Percentiles rank a stretch among this genome's conserved stretches.
These are phyloP conservation scores for Marasmius tenuissimus DNA, from an alignment of 1,284 basidiomycete genomes.

Conservation along the genomic window DNA sequence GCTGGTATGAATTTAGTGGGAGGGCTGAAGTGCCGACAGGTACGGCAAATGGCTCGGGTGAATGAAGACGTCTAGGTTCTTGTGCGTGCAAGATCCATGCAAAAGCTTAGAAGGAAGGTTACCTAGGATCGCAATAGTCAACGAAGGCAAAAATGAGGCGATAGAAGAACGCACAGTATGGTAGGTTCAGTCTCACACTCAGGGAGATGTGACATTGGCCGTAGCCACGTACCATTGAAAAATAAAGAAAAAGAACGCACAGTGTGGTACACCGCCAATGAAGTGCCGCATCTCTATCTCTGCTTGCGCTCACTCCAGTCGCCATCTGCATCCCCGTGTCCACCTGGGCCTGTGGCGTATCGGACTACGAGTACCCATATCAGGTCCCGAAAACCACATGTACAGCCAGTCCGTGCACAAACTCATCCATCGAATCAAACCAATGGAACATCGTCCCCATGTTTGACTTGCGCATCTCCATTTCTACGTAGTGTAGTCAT, in stretches of 20 bases:
- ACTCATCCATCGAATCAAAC: conserved; percentile 97
- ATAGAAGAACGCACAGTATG: conserved; percentile 58
- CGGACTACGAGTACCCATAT: too few relatives aligned
- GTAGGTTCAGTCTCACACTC: too few relatives aligned
- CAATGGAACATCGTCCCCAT: conserved; percentile 99
- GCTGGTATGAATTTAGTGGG: neutral
- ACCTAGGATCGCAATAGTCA: conserved; percentile 54
- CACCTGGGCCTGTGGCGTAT: conserved; percentile 26
- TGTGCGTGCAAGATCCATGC: conserved; percentile 72
- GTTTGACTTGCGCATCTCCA: conserved; percentile 99
- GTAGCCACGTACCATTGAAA: too few relatives aligned
- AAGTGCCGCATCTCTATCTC: conserved; percentile 92
- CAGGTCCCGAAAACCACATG: conserved; percentile 69
- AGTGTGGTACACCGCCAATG: conserved; percentile 95
- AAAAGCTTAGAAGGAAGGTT: conserved; percentile 71
- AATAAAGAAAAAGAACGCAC: too few relatives aligned
- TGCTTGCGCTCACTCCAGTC: conserved; percentile 71
- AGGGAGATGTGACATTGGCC: too few relatives aligned
- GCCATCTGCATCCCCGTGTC: neutral
- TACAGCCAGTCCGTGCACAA: conserved; percentile 83
- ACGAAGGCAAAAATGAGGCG: neutral
- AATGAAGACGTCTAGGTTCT: conserved; percentile 60
- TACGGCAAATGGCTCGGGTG: conserved; percentile 61
- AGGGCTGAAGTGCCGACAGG: neutral
- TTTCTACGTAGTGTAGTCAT: conserved; percentile 56